Percentiles rank a stretch among this genome's conserved stretches.
Evolutionary conservation across 2,329 filamentous ascomycete genomes (phyloP).

Genomic region (Coniochaeta pulveracea): DNA sequence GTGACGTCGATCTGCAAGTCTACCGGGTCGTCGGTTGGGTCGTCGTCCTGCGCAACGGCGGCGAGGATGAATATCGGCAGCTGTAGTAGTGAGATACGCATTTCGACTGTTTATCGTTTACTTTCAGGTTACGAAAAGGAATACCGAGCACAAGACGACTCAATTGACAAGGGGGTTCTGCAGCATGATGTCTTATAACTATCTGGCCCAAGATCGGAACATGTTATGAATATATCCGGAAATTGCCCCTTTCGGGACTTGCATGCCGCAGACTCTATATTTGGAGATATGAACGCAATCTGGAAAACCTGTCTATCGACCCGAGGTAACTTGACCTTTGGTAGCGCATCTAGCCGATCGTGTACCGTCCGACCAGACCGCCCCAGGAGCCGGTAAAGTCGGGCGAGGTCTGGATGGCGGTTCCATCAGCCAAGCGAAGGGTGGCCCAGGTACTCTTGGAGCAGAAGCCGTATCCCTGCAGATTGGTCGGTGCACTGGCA

Average conservation of each 20-base stretch:
- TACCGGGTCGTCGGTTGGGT: no score
- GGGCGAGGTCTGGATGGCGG: conserved; percentile 16
- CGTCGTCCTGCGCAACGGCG: conserved; percentile 1
- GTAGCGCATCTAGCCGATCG: no score
- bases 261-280: no score
- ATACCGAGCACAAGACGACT: not conserved
- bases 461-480: conserved; percentile 29
- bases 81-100: no score
- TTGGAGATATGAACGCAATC: no score
- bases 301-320: no score
- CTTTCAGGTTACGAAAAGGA: not conserved
- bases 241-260: no score
- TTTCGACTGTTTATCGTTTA: not conserved
- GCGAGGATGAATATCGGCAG: no score
- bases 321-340: no score
- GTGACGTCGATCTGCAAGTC: conserved; percentile 3
- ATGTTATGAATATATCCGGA: no score
- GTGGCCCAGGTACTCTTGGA: conserved; percentile 24
- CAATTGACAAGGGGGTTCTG: not conserved
- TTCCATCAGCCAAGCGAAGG: conserved; percentile 24
- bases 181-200: not conserved
- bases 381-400: conserved; percentile 26
- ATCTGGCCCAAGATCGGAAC: not conserved
- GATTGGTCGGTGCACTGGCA: conserved; percentile 21
- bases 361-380: conserved; percentile 25